Base-by-base conservation (phyloP, 305 asterid species). In the Galium porrigens region DNA sequence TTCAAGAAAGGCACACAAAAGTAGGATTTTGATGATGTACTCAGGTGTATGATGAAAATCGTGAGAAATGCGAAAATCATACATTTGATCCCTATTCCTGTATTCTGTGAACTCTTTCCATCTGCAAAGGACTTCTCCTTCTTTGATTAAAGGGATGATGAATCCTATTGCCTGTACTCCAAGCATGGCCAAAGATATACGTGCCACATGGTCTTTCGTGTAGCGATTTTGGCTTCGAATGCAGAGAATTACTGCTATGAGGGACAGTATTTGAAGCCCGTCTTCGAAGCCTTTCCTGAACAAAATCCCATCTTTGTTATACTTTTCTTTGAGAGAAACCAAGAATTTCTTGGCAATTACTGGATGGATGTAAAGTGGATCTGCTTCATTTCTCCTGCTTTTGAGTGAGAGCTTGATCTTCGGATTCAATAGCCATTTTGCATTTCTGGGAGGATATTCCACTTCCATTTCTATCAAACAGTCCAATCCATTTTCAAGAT, bases 121-220 rank as follows among this genome's bases (percentile, higher is more conserved):
- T 46, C n/a, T 32, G 37, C 46, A 44, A 18, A 68, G 48, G 32
- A 62, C 60, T 59, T 68, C 37, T 20, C 20, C 33, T 6, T 27
- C 52, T 32, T 36, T 46, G 46, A 46, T 33, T 22, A 68, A 48
- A 30, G 72, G 60, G 34, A 48, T 59, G 60, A 64, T 58, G 41
- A 68, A 68, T 42, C 66, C 58, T 36, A 67, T 42, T 42, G 30
- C 36, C 6, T 32, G 72, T 27, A 68, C 17, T 20, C 60, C 72
- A 34, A 68, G 66, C 76, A 66, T 72, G 59, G 66, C 64, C 34
- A 66, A 46, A 53, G 76, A 59, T 10, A 71, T 66, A 67, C 67
- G 67, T 4, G 64, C 67, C 9, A 51, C 25, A 15, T 63, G 61
- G 6, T 12, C 62, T 2, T 54, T 58, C 2, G 46, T 6, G 54